Base-by-base conservation (phyloP, 2,329 filamentous ascomycete genomes). In the Trichoderma sp. region DNA sequence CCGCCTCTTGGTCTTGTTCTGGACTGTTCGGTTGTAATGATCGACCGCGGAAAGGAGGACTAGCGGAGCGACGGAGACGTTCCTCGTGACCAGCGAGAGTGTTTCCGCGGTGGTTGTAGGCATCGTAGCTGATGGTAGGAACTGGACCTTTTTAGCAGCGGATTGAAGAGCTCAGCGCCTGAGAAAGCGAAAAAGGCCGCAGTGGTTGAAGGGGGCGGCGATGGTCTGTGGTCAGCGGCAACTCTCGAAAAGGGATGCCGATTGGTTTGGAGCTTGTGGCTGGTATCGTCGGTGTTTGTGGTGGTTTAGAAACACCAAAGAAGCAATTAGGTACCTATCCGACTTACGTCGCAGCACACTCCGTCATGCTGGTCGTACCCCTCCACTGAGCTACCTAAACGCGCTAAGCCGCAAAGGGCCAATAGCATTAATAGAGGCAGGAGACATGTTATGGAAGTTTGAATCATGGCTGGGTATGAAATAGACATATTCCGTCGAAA, bases 41-140 rank as follows among this genome's bases (percentile, higher is more conserved):
- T 99, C 96, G 87, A 97, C 96, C 75, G 91, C 94, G 73, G 95
- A 98, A 78, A 99, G 93, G 75, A 99, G 93, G 77, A 99, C 96
- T 80, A 99, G 90, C 76, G 96, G 96, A 77, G 96, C 96, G 82
- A 99, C 95, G 75, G 95, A 97, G 82, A 99, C 96, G 82, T 91
- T 97, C 82, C 93, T 91, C 77, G 91, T 95, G 81, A 97, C 94
- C 80, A 98, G 91, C 75, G 93, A 96, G 81, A 97, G 90, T 74
- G 95, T 96, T 86, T 98, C 95, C 82, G 94, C 93, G 80, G 95
- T 97, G 74, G 95, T 98, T 81, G 95, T 91, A 83, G 94, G 95
- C 95, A 98, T 98, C 80, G 78, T 88, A 81, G 76, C 55, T 37
- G 63, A 29, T 47, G 37, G 27, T 52, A 33, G 29, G 53, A 31